Base-by-base conservation (phyloP, 371 early-diverging fungal species). In the Lichtheimia hyalospora region DNA sequence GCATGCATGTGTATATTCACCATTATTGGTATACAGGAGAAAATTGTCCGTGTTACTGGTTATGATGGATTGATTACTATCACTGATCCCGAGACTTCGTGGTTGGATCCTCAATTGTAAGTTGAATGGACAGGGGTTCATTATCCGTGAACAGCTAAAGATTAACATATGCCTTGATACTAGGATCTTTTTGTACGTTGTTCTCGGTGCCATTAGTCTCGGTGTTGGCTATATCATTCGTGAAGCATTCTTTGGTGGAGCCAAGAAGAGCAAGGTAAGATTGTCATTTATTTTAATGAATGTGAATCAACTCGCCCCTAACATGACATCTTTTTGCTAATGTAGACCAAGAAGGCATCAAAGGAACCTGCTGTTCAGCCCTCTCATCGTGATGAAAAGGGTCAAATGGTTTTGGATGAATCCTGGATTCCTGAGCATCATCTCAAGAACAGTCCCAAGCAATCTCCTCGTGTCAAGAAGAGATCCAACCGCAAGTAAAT, bases 401-500 rank as follows among this genome's bases (percentile, higher is more conserved):
- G 79, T 50, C 64, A 79, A 14, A 70, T 79, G 76, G 73, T 79
- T 39, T 66, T 79, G 60, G 79, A 79, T 63, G 65, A 79, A 60
- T 74, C 79, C 23, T 79, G 79, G 79, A 79, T 79, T 49, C 79
- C 79, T 56, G 74, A 75, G 23, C 66, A 69, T 2, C 74, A 79
- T 25, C 70, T 74, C 12, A 71, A 70, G 63, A 60, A 57, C 54
- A 70, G 68, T 57, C 66, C 73, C 46, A 71, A 70, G 52, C 64
- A 70, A 21, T 78, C 79, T 55, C 75, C 79, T 43, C 74, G 72
- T 61, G 60, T 60, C 10, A 75, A 76, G 68, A 79, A 79, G 76
- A 67, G 79, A 69, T 10, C 70, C 27, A 61, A 28, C 49, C 73
- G 73, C 67, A 69, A 70, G 67, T 70, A 67, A 62, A 50, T 21